Percentiles rank a stretch among this genome's conserved stretches.
Evolutionary conservation across 2,329 filamentous ascomycete genomes (phyloP).

Genomic region (Chaetoscypha palmicola): DNA sequence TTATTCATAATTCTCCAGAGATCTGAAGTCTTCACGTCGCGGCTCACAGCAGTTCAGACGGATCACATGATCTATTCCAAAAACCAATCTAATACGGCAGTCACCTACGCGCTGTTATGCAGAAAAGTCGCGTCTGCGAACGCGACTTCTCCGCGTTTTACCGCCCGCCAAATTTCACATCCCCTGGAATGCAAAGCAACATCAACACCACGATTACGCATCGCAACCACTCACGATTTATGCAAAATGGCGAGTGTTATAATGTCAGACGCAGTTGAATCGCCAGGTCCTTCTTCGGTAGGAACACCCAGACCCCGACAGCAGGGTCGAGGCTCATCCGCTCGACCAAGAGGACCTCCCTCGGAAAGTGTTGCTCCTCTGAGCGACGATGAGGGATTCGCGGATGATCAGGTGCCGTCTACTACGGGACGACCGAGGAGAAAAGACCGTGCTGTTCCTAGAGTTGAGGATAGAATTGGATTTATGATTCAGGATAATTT

Average conservation of each 20-base stretch:
- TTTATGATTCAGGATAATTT: conserved; percentile 70
- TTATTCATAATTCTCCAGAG: not conserved
- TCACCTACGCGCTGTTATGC: conserved; percentile 7
- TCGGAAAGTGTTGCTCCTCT: conserved; percentile 53
- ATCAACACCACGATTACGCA: conserved; percentile 14
- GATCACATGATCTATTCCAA: conserved; percentile 1
- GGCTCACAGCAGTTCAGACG: too few relatives aligned
- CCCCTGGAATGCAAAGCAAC: conserved; percentile 19
- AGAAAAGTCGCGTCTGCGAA: conserved; percentile 13
- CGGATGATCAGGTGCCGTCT: conserved; percentile 56
- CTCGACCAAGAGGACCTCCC: conserved; percentile 39
- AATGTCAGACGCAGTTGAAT: conserved; percentile 28
- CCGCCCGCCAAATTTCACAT: conserved; percentile 14
- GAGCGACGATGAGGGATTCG: conserved; percentile 59
- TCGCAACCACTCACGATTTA: conserved; percentile 10
- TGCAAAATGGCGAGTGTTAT: conserved; percentile 29
- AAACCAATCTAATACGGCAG: conserved; percentile 26
- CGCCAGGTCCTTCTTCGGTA: conserved; percentile 19
- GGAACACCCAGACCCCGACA: conserved; percentile 24
- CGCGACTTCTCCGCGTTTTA: conserved; percentile 17
- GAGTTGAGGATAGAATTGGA: conserved; percentile 70
- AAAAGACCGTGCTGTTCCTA: conserved; percentile 49
- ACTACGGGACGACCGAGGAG: conserved; percentile 39
- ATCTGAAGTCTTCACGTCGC: too few relatives aligned
- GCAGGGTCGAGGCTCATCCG: conserved; percentile 26